phyloP scores from a whole-genome alignment of 371 early-diverging fungal species.

The Mucor saturninus region DNA sequence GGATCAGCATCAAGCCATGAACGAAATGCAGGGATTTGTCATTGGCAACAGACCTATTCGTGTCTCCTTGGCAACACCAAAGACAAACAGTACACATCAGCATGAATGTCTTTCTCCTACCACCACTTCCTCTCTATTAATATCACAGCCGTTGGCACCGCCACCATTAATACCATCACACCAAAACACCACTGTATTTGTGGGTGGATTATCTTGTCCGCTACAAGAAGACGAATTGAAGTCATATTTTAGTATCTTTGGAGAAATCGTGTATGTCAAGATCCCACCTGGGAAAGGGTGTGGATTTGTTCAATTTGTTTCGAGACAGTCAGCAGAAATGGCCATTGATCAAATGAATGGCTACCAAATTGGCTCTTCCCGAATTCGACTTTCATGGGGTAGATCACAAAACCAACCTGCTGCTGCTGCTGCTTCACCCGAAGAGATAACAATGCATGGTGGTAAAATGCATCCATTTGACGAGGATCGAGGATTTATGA shows the following conservation, averaged over 20 bases:
- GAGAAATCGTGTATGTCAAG: conserved; percentile 87
- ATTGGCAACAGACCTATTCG: conserved; percentile 81
- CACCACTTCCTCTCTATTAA: not conserved
- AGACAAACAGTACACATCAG: conserved; percentile 44
- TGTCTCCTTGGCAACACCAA: conserved; percentile 85
- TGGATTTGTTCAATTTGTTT: conserved; percentile 89
- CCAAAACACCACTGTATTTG: conserved; percentile 84
- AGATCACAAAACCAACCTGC: conserved; percentile 40
- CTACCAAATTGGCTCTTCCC: conserved; percentile 77
- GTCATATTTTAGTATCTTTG: conserved; percentile 81
- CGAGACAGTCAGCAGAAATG: conserved; percentile 80
- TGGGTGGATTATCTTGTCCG: conserved; percentile 82
- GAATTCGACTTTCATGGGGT: conserved; percentile 91
- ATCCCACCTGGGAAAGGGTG: conserved; percentile 94
- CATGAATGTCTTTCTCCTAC: conserved; percentile 11
- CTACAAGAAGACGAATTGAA: conserved; percentile 85
- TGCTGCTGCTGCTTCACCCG: not conserved
- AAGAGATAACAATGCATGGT: not conserved
- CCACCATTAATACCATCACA: conserved; percentile 2
- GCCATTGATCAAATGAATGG: conserved; percentile 90
- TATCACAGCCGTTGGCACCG: not conserved
- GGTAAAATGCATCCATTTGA: conserved; percentile 3
- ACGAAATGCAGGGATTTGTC: conserved; percentile 74
- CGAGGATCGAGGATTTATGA: conserved; percentile 3
- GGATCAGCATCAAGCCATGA: conserved; percentile 73